Evolutionary conservation across 495 filamentous ascomycete genomes (phyloP).

Genomic region (Podospora anserina): DNA sequence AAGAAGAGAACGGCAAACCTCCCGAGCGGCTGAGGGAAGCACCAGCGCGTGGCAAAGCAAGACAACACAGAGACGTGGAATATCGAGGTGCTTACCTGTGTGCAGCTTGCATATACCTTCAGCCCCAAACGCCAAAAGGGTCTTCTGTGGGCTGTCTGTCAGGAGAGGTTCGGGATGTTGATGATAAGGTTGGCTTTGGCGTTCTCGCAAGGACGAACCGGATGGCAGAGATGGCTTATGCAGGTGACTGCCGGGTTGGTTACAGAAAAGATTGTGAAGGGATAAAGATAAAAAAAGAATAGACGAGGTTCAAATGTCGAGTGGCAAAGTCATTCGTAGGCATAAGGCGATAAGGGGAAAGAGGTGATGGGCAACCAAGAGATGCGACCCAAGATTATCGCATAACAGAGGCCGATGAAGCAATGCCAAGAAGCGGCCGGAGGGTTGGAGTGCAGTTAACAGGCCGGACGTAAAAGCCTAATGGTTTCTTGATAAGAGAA

Average conservation of each 20-base stretch:
- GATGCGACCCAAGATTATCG: slow-evolving; percentile 19
- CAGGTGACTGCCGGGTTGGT: background rate
- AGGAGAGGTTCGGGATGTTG: background rate
- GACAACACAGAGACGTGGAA: background rate
- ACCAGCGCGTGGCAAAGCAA: background rate
- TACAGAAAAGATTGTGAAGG: background rate
- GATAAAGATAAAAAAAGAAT: background rate
- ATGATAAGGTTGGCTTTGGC: background rate
- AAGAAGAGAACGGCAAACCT: background rate
- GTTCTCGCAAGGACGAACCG: background rate
- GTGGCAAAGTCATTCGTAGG: background rate
- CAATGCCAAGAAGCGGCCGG: slow-evolving; percentile 30
- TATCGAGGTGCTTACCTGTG: slow-evolving; percentile 3
- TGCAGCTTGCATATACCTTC: background rate
- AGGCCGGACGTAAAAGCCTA: slow-evolving; percentile 18
- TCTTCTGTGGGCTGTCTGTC: background rate
- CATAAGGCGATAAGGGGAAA: slow-evolving; percentile 6
- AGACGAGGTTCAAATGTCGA: background rate
- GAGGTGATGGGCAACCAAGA: background rate
- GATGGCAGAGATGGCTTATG: background rate
- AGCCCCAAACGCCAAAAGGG: background rate
- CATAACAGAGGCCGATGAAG: slow-evolving; percentile 24
- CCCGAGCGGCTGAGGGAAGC: background rate
- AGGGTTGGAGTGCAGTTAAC: slow-evolving; percentile 13
- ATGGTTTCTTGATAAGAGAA: slow-evolving; percentile 5